Conservation (phyloP, 1,284 basidiomycete species). For the Tylopilus sp. region DNA sequence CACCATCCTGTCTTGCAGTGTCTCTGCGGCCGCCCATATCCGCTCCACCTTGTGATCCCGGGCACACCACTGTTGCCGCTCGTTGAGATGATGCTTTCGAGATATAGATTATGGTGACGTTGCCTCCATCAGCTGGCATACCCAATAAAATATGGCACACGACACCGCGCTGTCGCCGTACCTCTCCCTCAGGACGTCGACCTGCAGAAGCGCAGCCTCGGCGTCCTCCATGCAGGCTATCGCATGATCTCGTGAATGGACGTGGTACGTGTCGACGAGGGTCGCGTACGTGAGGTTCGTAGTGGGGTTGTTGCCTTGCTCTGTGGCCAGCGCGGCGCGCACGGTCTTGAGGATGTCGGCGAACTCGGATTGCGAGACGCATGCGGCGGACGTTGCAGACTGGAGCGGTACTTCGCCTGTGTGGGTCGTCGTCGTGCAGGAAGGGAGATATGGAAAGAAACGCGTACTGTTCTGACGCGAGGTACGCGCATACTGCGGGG, state of each 20-base stretch:
- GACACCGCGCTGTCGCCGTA: constrained; percentile 17
- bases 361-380: constrained; percentile 22
- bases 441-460: neutral
- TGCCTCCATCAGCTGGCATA: no score
- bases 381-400: constrained; percentile 25
- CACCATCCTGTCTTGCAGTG: no score
- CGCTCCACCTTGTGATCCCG: no score
- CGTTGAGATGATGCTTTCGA: no score
- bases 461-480: no score
- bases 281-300: constrained; percentile 19
- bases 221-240: no score
- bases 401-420: constrained; percentile 29
- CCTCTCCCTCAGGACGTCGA: constrained; percentile 16
- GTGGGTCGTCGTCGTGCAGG: neutral
- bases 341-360: no score
- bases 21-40: no score
- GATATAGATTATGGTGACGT: neutral
- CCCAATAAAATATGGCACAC: constrained; percentile 32
- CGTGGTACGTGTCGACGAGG: constrained; percentile 21
- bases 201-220: constrained; percentile 19
- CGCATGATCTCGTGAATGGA: constrained; percentile 11
- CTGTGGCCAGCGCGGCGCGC: constrained; percentile 16
- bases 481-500: no score
- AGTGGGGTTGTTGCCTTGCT: neutral
- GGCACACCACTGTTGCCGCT: no score